Evolutionary conservation across 2,329 filamentous ascomycete genomes (phyloP), one percentile per base, ranked within the genome.

Genomic region (Beauveria australis): DNA sequence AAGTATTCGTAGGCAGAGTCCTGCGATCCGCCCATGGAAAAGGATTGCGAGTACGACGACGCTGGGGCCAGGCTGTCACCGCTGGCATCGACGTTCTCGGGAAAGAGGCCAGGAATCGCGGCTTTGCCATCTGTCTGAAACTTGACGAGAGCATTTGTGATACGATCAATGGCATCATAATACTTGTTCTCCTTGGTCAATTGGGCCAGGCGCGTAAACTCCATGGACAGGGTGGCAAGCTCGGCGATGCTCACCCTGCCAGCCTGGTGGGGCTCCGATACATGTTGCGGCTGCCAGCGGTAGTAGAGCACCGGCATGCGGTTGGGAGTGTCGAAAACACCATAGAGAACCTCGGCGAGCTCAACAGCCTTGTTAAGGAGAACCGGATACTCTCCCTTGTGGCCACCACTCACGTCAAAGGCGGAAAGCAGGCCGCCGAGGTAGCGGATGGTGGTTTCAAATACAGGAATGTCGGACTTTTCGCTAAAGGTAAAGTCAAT

Each of bases 401-500:
- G 67, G 7, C 82, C 85, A 19, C 83, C 88, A 57, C 89, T 92
- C 60, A 97, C 80, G 74, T 97, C 93, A 71, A 93, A 97, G 7
- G 92, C 92, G 44, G 86, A 86, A 47, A 97, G 70, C 48, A 97
- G 77, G 1, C 93, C 93, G 37, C 93, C 93, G 5, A 97, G 79
- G 68, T 97, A 96, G 56, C 93, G 85, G 69, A 97, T 97, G 12
- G 87, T 90, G 0, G 92, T 95, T 74, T 97, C 92, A 67, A 97
- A 97, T 8, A 96, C 81, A n/a, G 91, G 92, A 51, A 97, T 94
- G 3, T 49, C 33, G 5, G 53, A 89, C 83, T 43, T 74, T 71
- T 53, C 86, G 79, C 16, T 73, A 70, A 83, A 88, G 3, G 89
- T 94, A 67, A 97, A 97, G 73, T 97, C 91, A 61, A 97, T 93